Evolutionary conservation across 2,329 filamentous ascomycete genomes (phyloP).

Genomic region (Elsinoe fawcettii): DNA sequence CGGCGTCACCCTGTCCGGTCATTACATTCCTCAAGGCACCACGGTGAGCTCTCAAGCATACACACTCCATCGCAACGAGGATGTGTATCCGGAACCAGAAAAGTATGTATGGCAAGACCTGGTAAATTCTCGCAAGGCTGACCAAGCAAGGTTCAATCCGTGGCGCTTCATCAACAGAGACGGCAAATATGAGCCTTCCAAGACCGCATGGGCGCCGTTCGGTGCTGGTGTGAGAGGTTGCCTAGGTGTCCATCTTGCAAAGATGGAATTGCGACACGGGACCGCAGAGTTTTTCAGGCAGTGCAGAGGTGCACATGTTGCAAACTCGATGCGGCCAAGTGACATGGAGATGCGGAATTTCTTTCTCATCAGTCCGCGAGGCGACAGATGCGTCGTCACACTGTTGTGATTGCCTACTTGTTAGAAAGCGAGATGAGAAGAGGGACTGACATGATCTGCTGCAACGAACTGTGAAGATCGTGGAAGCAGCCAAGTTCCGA

Average conservation of each 20-base stretch:
- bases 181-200: constrained; percentile 25
- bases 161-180: constrained; percentile 27
- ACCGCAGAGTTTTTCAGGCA: constrained; percentile 46
- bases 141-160: constrained; percentile 28
- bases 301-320: constrained; percentile 30
- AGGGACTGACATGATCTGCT: no score
- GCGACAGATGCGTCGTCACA: constrained; percentile 35
- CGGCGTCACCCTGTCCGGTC: constrained; percentile 29
- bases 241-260: constrained; percentile 60
- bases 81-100: constrained; percentile 20
- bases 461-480: no score
- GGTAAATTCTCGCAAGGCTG: neutral
- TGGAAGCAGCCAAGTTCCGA: no score
- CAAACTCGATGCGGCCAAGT: constrained; percentile 26
- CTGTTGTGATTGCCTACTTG: constrained; percentile 14
- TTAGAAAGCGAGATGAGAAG: no score
- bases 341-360: constrained; percentile 40
- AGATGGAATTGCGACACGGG: constrained; percentile 48
- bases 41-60: constrained; percentile 35
- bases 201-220: constrained; percentile 59
- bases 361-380: constrained; percentile 38
- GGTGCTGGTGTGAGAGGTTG: constrained; percentile 62
- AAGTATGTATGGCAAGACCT: neutral
- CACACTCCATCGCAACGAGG: constrained; percentile 31
- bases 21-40: constrained; percentile 30